Evolutionary conservation across 2,329 filamentous ascomycete species (phyloP).

Genomic region (Graphilbum ipis-grandicollis): DNA sequence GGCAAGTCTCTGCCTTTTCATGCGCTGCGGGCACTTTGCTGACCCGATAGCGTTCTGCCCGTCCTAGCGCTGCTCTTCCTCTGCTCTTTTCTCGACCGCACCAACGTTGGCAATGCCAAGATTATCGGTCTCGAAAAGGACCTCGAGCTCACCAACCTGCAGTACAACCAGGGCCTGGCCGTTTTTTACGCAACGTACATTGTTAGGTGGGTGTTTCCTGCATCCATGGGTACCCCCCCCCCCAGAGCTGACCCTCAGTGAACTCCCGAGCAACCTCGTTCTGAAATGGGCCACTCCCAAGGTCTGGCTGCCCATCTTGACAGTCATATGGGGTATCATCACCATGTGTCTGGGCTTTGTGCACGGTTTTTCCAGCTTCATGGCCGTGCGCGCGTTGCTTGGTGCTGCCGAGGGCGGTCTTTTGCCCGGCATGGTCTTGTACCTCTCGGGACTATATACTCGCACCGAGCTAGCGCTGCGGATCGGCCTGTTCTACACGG

Average conservation of each 20-base stretch:
- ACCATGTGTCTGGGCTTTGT: slow-evolving; percentile 41
- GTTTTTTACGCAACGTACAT: slow-evolving; percentile 51
- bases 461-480: slow-evolving; percentile 41
- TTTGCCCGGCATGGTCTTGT: slow-evolving; percentile 46
- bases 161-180: slow-evolving; percentile 47
- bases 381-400: slow-evolving; percentile 41
- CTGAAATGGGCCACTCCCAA: slow-evolving; percentile 42
- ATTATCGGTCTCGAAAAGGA: slow-evolving; percentile 44
- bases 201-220: slow-evolving; percentile 21
- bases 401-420: slow-evolving; percentile 48
- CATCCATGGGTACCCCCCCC: neutral
- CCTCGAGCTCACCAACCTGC: slow-evolving; percentile 37
- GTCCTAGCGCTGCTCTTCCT: slow-evolving; percentile 47
- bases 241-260: slow-evolving; percentile 19
- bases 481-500: slow-evolving; percentile 52
- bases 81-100: slow-evolving; percentile 48
- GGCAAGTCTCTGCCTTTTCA: neutral
- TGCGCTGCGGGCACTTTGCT: neutral
- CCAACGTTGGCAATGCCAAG: slow-evolving; percentile 57
- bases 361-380: slow-evolving; percentile 35
- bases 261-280: slow-evolving; percentile 46
- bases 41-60: slow-evolving; percentile 25
- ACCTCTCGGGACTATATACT: slow-evolving; percentile 45
- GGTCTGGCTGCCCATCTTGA: slow-evolving; percentile 41
- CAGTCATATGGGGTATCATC: slow-evolving; percentile 38